Conservation (phyloP, 2,329 filamentous ascomycete genomes). For the Cadophora luteo-olivacea region DNA sequence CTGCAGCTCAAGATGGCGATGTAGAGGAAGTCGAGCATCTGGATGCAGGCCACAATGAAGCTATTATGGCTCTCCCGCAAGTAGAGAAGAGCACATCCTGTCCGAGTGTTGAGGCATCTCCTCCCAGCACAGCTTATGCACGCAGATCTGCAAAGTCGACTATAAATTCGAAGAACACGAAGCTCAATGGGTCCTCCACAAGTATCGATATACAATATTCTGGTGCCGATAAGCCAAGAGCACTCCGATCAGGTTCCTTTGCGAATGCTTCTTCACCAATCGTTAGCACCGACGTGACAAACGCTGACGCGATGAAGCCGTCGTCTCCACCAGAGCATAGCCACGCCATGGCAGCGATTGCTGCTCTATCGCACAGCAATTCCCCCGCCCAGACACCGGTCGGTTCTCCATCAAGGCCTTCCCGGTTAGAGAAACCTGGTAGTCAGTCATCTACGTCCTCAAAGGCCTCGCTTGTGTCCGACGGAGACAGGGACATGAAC, state of each 20-base stretch:
- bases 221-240: slow-evolving; percentile 55
- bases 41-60: slow-evolving; percentile 46
- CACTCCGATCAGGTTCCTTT: slow-evolving; percentile 67
- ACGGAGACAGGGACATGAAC: slow-evolving; percentile 48
- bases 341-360: slow-evolving; percentile 72
- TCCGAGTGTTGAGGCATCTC: slow-evolving; percentile 51
- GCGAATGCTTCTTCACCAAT: slow-evolving; percentile 67
- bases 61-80: slow-evolving; percentile 48
- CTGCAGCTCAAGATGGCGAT: slow-evolving; percentile 53
- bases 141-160: slow-evolving; percentile 50
- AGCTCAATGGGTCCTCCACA: slow-evolving; percentile 53
- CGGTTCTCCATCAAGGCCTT: slow-evolving; percentile 50
- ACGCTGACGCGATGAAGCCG: slow-evolving; percentile 68
- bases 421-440: slow-evolving; percentile 49
- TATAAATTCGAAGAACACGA: slow-evolving; percentile 36
- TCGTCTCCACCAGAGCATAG: slow-evolving; percentile 61
- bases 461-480: slow-evolving; percentile 47
- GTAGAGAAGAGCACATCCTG: slow-evolving; percentile 63
- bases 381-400: slow-evolving; percentile 57
- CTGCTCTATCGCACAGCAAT: slow-evolving; percentile 63
- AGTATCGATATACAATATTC: slow-evolving; percentile 55
- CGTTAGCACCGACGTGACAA: slow-evolving; percentile 70
- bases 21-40: slow-evolving; percentile 49
- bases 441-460: slow-evolving; percentile 59
- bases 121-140: slow-evolving; percentile 55